Conservation (phyloP, 2,329 filamentous ascomycete genomes). For the Cercospora sp. region DNA sequence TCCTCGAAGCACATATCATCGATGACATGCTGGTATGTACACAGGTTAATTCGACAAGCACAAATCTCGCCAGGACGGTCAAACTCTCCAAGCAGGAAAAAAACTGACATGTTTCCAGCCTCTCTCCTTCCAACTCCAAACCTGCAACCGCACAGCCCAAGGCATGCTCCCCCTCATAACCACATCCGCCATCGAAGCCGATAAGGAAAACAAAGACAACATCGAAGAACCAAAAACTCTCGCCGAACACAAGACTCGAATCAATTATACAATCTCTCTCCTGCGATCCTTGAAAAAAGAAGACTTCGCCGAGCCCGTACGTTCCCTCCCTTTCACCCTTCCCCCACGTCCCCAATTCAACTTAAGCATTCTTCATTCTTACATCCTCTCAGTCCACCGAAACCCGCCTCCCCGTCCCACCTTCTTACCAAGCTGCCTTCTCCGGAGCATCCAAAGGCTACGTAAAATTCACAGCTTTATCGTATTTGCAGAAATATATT, state of each 20-base stretch:
- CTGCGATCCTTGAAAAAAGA: slow-evolving; percentile 48
- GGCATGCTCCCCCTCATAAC: slow-evolving; percentile 34
- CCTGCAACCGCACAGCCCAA: slow-evolving; percentile 46
- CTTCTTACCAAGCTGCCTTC: background rate
- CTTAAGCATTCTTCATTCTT: background rate
- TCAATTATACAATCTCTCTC: slow-evolving; percentile 51
- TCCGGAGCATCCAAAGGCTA: background rate
- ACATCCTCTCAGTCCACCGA: background rate
- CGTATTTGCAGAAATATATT: slow-evolving; percentile 53
- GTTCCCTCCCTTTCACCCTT: no score
- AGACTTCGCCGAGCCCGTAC: slow-evolving; percentile 47
- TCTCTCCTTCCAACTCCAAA: slow-evolving; percentile 53
- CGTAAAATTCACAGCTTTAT: slow-evolving; percentile 44
- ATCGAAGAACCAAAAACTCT: slow-evolving; percentile 48
- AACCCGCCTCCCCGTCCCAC: background rate
- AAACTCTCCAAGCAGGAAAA: no score
- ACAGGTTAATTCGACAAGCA: no score
- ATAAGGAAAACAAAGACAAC: slow-evolving; percentile 40
- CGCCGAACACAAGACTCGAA: slow-evolving; percentile 49
- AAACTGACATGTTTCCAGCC: no score
- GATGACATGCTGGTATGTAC: slow-evolving; percentile 49
- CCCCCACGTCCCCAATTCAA: background rate
- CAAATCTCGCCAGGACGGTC: no score
- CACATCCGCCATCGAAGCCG: background rate
- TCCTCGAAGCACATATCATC: slow-evolving; percentile 47